These are phyloP conservation scores for Pichia sp. DNA, from an alignment of 1,139 yeast species.

Conservation along the genomic window DNA sequence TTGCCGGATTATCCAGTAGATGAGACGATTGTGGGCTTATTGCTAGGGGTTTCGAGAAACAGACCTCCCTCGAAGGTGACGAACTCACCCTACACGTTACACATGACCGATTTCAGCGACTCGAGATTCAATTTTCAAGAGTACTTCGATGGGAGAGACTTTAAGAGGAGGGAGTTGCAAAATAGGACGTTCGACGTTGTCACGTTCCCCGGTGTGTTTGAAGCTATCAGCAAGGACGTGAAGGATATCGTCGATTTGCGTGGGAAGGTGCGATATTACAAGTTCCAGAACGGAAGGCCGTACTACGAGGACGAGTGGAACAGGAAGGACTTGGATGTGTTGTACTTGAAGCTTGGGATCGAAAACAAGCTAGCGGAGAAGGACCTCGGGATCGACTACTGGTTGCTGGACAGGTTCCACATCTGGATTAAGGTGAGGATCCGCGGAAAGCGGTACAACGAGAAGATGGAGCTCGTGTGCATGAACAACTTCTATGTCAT, in stretches of 20 bases:
- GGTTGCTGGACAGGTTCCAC: conserved; percentile 4
- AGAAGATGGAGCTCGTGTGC: conserved; percentile 13
- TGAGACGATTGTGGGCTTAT: conserved; percentile 2
- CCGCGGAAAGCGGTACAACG: conserved; percentile 9
- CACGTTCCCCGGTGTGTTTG: conserved; percentile 15
- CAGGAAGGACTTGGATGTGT: not conserved
- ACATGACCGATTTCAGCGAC: conserved; percentile 12
- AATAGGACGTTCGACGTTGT: conserved; percentile 15
- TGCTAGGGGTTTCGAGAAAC: conserved; percentile 13
- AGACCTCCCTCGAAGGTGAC: not conserved
- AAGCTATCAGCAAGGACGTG: not conserved
- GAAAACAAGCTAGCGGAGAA: not conserved
- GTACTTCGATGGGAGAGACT: conserved; percentile 8
- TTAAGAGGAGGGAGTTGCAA: not conserved
- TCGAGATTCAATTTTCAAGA: not conserved
- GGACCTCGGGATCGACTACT: not conserved
- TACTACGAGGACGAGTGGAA: conserved; percentile 5
- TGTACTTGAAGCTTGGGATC: not conserved
- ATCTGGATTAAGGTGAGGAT: conserved; percentile 16
- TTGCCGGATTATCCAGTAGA: not conserved
- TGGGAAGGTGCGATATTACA: conserved; percentile 7
- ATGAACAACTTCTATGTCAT: conserved; percentile 1
- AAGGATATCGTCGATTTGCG: not conserved
- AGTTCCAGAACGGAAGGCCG: not conserved
- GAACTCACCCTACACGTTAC: conserved; percentile 8